A percentile compares a stretch with the other conserved stretches of the same genome.
Conservation (phyloP, 371 early-diverging fungal genomes). For the Caulochytrium protostelioides region DNA sequence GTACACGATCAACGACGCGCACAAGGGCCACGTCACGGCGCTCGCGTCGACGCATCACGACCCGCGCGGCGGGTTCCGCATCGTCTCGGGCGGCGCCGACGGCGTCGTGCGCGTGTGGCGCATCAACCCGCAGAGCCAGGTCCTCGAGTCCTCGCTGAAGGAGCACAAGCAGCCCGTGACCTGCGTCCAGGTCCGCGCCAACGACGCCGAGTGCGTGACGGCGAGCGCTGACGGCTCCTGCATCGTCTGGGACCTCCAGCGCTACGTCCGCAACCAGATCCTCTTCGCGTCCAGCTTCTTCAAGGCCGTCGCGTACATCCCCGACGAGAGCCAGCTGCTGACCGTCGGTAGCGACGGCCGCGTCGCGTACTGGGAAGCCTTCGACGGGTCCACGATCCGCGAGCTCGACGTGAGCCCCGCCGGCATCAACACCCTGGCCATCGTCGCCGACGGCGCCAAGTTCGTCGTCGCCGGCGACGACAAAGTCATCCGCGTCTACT, state of each 20-base stretch:
- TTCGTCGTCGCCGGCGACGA: constrained; percentile 36
- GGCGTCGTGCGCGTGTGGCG: constrained; percentile 35
- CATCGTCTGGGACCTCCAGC: constrained; percentile 31
- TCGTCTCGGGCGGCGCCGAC: constrained; percentile 33
- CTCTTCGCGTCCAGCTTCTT: constrained; percentile 32
- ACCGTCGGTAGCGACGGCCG: constrained; percentile 32
- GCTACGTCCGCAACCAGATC: constrained; percentile 33
- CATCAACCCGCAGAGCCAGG: constrained; percentile 15
- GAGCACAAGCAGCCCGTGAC: constrained; percentile 36
- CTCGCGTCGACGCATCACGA: constrained; percentile 17
- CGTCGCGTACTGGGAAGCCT: constrained; percentile 37
- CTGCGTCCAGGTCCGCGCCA: constrained; percentile 29
- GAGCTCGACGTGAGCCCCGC: constrained; percentile 27
- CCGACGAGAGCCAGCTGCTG: constrained; percentile 30
- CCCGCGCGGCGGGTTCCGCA: constrained; percentile 19
- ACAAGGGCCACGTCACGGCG: constrained; percentile 26
- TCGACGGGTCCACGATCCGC: constrained; percentile 28
- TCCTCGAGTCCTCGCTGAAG: constrained; percentile 26
- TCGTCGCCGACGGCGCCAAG: constrained; percentile 17
- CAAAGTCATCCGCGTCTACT: constrained; percentile 20
- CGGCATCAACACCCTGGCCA: constrained; percentile 29
- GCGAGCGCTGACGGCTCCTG: constrained; percentile 28
- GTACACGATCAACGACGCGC: constrained; percentile 32
- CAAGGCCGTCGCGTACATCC: constrained; percentile 29
- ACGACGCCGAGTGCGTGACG: constrained; percentile 30